A percentile compares a stretch with the other conserved stretches of the same genome.
Conservation (phyloP, 2,329 filamentous ascomycete species). For the Aspergillus fischeri region DNA sequence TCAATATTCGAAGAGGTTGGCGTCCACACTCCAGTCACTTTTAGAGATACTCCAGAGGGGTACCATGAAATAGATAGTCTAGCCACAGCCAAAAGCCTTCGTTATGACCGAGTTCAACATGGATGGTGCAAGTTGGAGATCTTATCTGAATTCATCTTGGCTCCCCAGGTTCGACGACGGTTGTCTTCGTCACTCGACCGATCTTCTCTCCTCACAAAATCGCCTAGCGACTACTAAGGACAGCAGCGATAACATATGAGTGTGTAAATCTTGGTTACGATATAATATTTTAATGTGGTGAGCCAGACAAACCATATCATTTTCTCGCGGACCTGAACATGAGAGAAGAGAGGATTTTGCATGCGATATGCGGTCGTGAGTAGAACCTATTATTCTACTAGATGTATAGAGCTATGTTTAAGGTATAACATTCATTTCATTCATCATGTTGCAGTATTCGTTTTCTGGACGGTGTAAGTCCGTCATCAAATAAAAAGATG, state of each 20-base stretch:
- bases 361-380: background rate
- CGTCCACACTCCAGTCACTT: background rate
- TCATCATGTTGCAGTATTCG: background rate
- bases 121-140: background rate
- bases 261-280: background rate
- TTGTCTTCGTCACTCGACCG: background rate
- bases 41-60: background rate
- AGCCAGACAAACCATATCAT: background rate
- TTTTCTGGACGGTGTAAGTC: background rate
- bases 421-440: background rate
- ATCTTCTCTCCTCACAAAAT: too few relatives aligned
- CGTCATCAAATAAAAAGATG: background rate
- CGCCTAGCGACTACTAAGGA: too few relatives aligned
- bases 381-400: background rate
- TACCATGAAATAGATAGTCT: background rate
- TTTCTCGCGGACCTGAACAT: background rate
- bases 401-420: background rate
- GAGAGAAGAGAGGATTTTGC: background rate
- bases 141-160: background rate
- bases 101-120: background rate
- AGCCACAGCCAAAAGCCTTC: background rate
- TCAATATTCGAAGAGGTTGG: background rate
- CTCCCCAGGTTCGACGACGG: background rate
- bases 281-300: background rate
- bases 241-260: background rate